Conservation (phyloP, 768 basidiomycete genomes). For the Podaxis mareebaensis region DNA sequence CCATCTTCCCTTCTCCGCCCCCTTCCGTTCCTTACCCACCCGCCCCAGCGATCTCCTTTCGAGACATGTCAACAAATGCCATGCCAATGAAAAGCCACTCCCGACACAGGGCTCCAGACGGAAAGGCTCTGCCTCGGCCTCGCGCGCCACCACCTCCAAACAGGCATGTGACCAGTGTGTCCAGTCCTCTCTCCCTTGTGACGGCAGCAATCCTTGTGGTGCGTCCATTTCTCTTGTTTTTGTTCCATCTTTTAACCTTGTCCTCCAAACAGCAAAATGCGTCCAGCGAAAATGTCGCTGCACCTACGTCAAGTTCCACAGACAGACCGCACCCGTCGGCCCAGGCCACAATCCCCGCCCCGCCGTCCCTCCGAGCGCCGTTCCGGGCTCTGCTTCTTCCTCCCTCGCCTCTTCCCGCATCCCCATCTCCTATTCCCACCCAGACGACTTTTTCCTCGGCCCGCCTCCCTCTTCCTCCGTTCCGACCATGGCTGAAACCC, state of each 20-base stretch:
- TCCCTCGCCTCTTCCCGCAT: constrained; percentile 14
- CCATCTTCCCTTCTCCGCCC: constrained; percentile 7
- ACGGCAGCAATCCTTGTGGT: constrained; percentile 81
- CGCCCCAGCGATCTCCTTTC: constrained; percentile 74
- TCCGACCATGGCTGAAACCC: constrained; percentile 26
- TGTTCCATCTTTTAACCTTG: neutral
- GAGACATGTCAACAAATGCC: constrained; percentile 86
- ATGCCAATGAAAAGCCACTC: constrained; percentile 68
- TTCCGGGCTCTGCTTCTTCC: constrained; percentile 19
- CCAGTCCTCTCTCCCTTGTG: constrained; percentile 71
- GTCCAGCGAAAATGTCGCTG: constrained; percentile 68
- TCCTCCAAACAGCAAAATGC: constrained; percentile 62
- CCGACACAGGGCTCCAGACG: constrained; percentile 47
- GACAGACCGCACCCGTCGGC: constrained; percentile 76
- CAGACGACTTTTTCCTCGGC: constrained; percentile 44
- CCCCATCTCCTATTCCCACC: constrained; percentile 24
- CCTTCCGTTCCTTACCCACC: constrained; percentile 5
- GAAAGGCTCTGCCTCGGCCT: constrained; percentile 65
- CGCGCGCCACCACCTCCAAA: constrained; percentile 76
- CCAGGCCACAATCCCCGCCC: constrained; percentile 61
- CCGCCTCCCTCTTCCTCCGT: constrained; percentile 33
- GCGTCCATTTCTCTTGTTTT: constrained; percentile 26
- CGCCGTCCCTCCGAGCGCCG: constrained; percentile 20
- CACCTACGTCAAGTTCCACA: constrained; percentile 81
- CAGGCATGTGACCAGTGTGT: constrained; percentile 88